phyloP scores from a whole-genome alignment of 768 basidiomycete species.

The Tulasnella sp. region DNA sequence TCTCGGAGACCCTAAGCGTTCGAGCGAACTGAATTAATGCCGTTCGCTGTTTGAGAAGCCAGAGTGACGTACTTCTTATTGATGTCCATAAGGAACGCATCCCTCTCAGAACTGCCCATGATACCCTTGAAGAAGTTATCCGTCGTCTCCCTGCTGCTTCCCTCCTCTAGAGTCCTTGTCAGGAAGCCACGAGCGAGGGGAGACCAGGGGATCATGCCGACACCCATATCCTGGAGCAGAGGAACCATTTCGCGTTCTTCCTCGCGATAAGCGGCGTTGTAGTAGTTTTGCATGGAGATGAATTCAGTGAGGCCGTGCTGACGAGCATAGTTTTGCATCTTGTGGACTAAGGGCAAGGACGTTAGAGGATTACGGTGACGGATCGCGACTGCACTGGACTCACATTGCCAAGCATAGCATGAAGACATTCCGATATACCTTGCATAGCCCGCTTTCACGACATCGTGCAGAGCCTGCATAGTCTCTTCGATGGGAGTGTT shows the following conservation, averaged over 20 bases:
- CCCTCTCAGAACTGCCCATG: neutral
- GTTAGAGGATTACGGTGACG: neutral
- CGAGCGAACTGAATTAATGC: neutral
- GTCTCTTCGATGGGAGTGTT: slow-evolving; percentile 39
- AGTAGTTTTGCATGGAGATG: slow-evolving; percentile 10
- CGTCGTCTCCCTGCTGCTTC: slow-evolving; percentile 2
- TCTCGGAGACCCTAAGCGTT: neutral
- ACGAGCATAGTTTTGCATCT: slow-evolving; percentile 22
- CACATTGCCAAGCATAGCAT: slow-evolving; percentile 19
- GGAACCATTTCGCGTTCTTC: slow-evolving; percentile 16
- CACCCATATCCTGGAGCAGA: slow-evolving; percentile 20
- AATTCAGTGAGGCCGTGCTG: neutral
- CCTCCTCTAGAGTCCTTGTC: slow-evolving; percentile 20
- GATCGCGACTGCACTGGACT: neutral
- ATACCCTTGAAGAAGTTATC: neutral
- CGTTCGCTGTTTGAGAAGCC: neutral
- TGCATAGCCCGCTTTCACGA: slow-evolving; percentile 43
- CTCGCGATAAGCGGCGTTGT: slow-evolving; percentile 13
- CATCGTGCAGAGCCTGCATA: slow-evolving; percentile 31
- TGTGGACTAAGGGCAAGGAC: neutral
- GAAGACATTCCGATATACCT: slow-evolving; percentile 33
- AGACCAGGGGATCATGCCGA: slow-evolving; percentile 28
- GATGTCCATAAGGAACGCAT: neutral
- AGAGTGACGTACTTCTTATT: neutral
- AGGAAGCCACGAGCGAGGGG: slow-evolving; percentile 25